Evolutionary conservation across 495 filamentous ascomycete genomes (phyloP).

Genomic region (Tuber magnatum): DNA sequence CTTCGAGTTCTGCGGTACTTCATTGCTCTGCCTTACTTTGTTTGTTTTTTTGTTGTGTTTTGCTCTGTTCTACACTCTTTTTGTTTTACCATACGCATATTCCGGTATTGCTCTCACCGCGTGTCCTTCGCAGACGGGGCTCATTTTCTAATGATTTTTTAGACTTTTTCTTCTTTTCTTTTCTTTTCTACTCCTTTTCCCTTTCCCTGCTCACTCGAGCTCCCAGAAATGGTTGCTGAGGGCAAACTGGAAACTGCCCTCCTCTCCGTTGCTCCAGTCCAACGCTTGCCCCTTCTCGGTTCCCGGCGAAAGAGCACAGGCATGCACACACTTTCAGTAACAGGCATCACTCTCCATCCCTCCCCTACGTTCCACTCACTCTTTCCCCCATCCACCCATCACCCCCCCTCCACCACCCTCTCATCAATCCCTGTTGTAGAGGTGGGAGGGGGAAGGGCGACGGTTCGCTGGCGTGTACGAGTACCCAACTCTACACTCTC

Average conservation of each 20-base stretch:
- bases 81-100: slow-evolving; percentile 16
- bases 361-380: slow-evolving; percentile 20
- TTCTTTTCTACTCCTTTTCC: slow-evolving; percentile 15
- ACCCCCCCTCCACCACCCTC: slow-evolving; percentile 22
- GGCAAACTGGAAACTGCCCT: slow-evolving; percentile 38
- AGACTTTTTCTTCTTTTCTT: slow-evolving; percentile 17
- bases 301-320: slow-evolving; percentile 33
- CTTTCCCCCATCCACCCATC: slow-evolving; percentile 3
- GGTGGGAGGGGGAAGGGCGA: slow-evolving; percentile 9
- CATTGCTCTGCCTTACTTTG: not conserved
- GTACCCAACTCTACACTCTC: slow-evolving; percentile 33
- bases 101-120: slow-evolving; percentile 17
- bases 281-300: slow-evolving; percentile 34
- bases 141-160: slow-evolving; percentile 16
- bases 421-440: slow-evolving; percentile 27
- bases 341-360: slow-evolving; percentile 19
- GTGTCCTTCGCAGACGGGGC: slow-evolving; percentile 14
- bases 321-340: slow-evolving; percentile 22
- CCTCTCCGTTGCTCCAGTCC: slow-evolving; percentile 31
- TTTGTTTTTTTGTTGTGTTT: not conserved
- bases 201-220: not conserved
- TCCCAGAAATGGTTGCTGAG: slow-evolving; percentile 17
- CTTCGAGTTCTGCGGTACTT: slow-evolving; percentile 1
- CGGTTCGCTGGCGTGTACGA: slow-evolving; percentile 32
- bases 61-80: slow-evolving; percentile 17